Evolutionary conservation across 2,329 filamentous ascomycete species (phyloP), one percentile per base, ranked within the genome.

Genomic region (Paracorniculantispora psalliotae): DNA sequence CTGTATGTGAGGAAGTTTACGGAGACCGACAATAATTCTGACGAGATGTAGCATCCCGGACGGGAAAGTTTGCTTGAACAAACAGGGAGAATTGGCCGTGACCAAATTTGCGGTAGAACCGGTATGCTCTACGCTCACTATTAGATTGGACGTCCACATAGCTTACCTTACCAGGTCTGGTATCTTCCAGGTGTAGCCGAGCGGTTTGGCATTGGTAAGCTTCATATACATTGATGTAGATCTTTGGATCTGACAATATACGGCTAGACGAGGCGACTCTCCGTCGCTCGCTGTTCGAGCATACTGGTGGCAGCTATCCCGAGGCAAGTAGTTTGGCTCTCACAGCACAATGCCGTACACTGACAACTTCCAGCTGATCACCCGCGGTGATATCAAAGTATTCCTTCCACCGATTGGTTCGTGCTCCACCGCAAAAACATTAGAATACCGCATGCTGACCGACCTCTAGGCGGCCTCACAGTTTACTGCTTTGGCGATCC

Each of bases 101-200:
- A 97, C 94, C 50, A 99, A 99, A 72, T 91, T 97, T 63, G 94
- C 94, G 3, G 94, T 97, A 21, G 94, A 99, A 73, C 94, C 94
- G 25, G 93, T 91, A 64, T 78, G 84, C 90, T 63, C 78, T 83
- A n/a, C 37, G 12, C 17, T 19, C 26, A 39, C 35, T 19, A 23
- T 13, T 6, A 7, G n/a, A 12, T 25, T 17, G 28, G 15, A n/a
- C 4, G 8, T 35, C 17, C 33, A 21, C 6, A n/a, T 26, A 15
- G 39, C 61, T 64, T 39, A 64, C 47, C 19, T 26, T 5, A 23
- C 4, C 62, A 81, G 78, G 79, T 90, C 15, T 93, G 90, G 90
- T 93, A 92, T 75, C 78, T 93, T 10, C 90, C 90, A 1, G 90
- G 90, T 2, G 89, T 97, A 28, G 94, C 94, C 26, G 90, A 96